These are phyloP conservation scores for Pseudisothecium myosuroides DNA, from an alignment of 225 moss, liverwort and hornwort species.

Conservation along the genomic window DNA sequence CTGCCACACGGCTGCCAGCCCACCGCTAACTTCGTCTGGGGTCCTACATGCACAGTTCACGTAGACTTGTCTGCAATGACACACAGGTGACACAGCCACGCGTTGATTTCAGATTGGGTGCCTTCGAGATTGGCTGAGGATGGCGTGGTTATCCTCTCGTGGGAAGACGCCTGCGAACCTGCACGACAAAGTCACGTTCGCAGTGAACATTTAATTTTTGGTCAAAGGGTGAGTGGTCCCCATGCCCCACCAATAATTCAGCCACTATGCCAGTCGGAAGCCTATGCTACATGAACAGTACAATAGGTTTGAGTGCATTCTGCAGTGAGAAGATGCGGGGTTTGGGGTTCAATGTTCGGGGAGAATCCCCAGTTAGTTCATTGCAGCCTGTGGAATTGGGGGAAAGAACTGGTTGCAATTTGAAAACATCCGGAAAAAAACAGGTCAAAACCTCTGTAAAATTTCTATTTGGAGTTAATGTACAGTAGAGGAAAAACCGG, in stretches of 20 bases:
- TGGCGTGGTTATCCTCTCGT: not conserved
- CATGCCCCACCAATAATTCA: not conserved
- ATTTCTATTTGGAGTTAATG: too few relatives aligned
- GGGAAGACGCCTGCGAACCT: not conserved
- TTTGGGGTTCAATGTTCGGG: not conserved
- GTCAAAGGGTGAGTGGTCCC: not conserved
- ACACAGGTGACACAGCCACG: fast-evolving
- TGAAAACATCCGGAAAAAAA: too few relatives aligned
- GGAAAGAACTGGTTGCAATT: too few relatives aligned
- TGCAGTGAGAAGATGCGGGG: not conserved
- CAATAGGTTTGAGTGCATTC: not conserved
- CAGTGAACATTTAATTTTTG: not conserved
- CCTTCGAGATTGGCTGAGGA: not conserved
- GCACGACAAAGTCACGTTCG: not conserved
- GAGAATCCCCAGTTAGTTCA: too few relatives aligned
- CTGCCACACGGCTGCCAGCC: not conserved
- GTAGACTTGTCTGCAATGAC: not conserved
- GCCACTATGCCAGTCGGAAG: not conserved
- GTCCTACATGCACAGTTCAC: too few relatives aligned
- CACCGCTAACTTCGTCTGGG: not conserved
- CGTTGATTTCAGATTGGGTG: not conserved
- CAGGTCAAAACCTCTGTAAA: too few relatives aligned
- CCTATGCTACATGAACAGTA: not conserved
- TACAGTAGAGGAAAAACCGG: too few relatives aligned
- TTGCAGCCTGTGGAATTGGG: too few relatives aligned